Base-by-base conservation (phyloP, 2,329 filamentous ascomycete species). In the Hypoxylon sp. region DNA sequence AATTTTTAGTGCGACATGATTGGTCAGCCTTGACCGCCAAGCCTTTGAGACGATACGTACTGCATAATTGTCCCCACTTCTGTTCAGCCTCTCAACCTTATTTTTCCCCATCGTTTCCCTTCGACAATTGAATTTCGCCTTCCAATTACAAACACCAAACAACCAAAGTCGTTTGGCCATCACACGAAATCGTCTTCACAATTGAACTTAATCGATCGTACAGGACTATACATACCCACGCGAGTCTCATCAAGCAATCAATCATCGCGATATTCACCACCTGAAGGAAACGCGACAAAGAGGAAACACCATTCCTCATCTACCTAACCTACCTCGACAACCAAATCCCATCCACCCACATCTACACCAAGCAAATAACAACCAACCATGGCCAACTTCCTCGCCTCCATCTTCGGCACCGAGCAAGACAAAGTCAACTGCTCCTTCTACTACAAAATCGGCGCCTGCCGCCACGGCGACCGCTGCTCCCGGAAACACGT, bases 391-490 rank as follows among this genome's bases (percentile, higher is more conserved):
- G 94, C 94, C 79, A 98, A 98, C 87, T 98, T 98, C 81, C 92
- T 99, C 81, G 96, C 96, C 78, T 97, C 94, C 80, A 99, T 99
- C 85, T 99, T 99, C 87, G 96, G 96, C 78, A 99, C 96, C 31
- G 96, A 99, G 88, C 96, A 98, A 83, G 96, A 99, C 90, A 99
- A 95, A 81, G 94, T 98, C 86, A 98, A 98, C 88, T 98, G 96
- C 89, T 96, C 92, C 64, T 99, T 99, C 89, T 99, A 99, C 90
- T 94, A 98, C 92, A 99, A 99, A 86, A 99, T 99, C 82, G 96
- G 96, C 80, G 96, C 96, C 60, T 99, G 96, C 86, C 92, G 96
- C 70, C 96, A 99, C 87, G 96, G 96, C 80, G 96, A 99, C 84
- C 93, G 96, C 78, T 99, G 96, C 88, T 97, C 93, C 70, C 91